Base-by-base conservation (phyloP, 1,284 basidiomycete genomes). In the Trichosporon sp. region DNA sequence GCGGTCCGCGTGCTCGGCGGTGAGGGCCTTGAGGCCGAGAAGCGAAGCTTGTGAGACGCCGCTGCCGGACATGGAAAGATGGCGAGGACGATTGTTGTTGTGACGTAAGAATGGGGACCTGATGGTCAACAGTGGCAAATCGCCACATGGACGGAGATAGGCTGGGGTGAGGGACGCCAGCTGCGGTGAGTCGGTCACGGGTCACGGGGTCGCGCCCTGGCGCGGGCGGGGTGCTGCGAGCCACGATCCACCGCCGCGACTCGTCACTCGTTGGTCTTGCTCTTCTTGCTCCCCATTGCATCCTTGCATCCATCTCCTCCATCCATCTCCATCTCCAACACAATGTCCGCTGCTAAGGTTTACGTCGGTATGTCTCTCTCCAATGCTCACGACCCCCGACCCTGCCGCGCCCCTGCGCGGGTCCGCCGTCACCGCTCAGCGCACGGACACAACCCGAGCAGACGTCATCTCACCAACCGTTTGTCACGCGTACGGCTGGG, bases 1-100 rank as follows among this genome's bases (percentile, higher is more conserved):
- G 25, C 72, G 69, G 65, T 80, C 78, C n/a, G 75, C 77, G 74
- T 83, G 81, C 64, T 83, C 81, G 1, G 81, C 82, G 15, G 81
- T 78, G 51, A 83, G 76, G 1, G 81, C 79, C 68, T 78, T 82
- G 70, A 83, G 77, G 13, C 81, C 81, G 42, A 81, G 76, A 1
- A 83, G 67, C 9, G 74, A 80, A 1, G 72, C 76, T 44, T 80
- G 78, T 13, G 81, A 80, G 66, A 79, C 74, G 56, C 65, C 72
- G 12, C 71, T 73, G 12, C 56, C 70, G 15, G 65, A 53, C 65
- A 69, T 67, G 23, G 2, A 11, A 27, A 44, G 25, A n/a, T 47
- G 21, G 8, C 1, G n/a, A 31, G 8, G 32, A 29, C 13, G 32
- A 38, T 35, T 56, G 65, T 34, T 67, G 66, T 56, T 64, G 62